Percentiles rank a stretch among this genome's conserved stretches.
These are phyloP conservation scores for Xylaria sp. DNA, from an alignment of 2,329 filamentous ascomycete species.

Conservation along the genomic window DNA sequence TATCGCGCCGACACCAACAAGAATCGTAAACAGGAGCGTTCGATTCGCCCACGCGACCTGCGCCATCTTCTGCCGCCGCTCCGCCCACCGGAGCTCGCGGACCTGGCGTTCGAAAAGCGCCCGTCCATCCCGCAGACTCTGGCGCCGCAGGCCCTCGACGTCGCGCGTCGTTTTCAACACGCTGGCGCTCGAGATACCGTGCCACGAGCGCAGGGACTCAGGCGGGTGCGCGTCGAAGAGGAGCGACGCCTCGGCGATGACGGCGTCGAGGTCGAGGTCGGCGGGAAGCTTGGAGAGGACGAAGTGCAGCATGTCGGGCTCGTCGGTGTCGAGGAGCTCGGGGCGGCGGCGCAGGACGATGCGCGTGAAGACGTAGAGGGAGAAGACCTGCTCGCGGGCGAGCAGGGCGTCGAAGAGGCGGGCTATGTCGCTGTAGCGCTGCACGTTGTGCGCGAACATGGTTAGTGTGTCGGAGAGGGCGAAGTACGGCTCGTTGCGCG, in stretches of 20 bases:
- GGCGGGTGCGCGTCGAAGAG: conserved; percentile 78
- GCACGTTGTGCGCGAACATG: conserved; percentile 95
- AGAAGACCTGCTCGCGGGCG: conserved; percentile 86
- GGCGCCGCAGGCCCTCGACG: conserved; percentile 58
- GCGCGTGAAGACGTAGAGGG: conserved; percentile 90
- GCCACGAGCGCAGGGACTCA: conserved; percentile 77
- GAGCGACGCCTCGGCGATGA: conserved; percentile 73
- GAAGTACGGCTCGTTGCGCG: conserved; percentile 85
- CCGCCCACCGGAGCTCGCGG: conserved; percentile 74
- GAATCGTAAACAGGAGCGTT: conserved; percentile 70
- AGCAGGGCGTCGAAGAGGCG: conserved; percentile 93
- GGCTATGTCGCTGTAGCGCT: conserved; percentile 87
- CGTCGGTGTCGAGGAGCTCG: conserved; percentile 84
- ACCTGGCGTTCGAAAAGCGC: conserved; percentile 77
- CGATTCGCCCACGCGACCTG: conserved; percentile 72
- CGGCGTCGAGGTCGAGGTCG: conserved; percentile 80
- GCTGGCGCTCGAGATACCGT: conserved; percentile 76
- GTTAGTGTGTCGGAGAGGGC: conserved; percentile 93
- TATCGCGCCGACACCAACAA: conserved; percentile 75
- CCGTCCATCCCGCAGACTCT: conserved; percentile 74
- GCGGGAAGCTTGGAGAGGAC: conserved; percentile 87
- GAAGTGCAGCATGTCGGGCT: conserved; percentile 92
- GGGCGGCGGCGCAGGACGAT: conserved; percentile 83
- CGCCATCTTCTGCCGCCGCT: conserved; percentile 64
- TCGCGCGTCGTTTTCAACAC: conserved; percentile 84